phyloP scores from a whole-genome alignment of 805 yeast genomes.

The Diddensiella caesifluorescens region DNA sequence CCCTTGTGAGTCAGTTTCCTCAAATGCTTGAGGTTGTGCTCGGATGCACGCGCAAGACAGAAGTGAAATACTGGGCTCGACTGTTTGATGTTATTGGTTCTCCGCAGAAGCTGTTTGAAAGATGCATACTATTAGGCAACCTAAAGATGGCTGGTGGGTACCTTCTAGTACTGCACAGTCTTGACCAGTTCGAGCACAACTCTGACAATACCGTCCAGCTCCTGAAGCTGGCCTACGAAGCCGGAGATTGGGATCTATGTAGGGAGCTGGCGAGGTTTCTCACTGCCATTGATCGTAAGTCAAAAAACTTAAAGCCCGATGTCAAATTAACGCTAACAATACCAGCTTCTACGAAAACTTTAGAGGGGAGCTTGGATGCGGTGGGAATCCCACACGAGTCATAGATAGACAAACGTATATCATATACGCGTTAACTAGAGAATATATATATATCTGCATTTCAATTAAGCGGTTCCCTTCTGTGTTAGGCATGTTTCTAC shows the following conservation, averaged over 20 bases:
- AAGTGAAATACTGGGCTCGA: conserved; percentile 47
- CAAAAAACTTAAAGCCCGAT: not conserved
- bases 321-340: conserved; percentile 1
- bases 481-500: not conserved
- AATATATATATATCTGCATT: conserved; percentile 2
- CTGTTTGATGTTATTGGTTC: conserved; percentile 36
- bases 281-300: conserved; percentile 32
- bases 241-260: conserved; percentile 33
- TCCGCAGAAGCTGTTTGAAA: conserved; percentile 33
- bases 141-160: conserved; percentile 39
- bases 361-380: not conserved
- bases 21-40: conserved; percentile 36
- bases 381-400: not conserved
- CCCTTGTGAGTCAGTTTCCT: conserved; percentile 33
- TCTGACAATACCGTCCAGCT: conserved; percentile 28
- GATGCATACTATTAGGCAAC: conserved; percentile 31
- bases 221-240: conserved; percentile 32
- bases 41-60: conserved; percentile 54
- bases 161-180: conserved; percentile 35
- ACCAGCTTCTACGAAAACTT: not conserved
- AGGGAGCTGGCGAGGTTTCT: conserved; percentile 36
- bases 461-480: conserved; percentile 19
- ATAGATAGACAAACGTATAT: too few relatives aligned
- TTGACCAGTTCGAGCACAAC: conserved; percentile 25
- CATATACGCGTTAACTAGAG: too few relatives aligned